Percentiles rank a stretch among this genome's conserved stretches.
phyloP scores from a whole-genome alignment of 1,284 basidiomycete genomes.

The Takashimella koratensis region DNA sequence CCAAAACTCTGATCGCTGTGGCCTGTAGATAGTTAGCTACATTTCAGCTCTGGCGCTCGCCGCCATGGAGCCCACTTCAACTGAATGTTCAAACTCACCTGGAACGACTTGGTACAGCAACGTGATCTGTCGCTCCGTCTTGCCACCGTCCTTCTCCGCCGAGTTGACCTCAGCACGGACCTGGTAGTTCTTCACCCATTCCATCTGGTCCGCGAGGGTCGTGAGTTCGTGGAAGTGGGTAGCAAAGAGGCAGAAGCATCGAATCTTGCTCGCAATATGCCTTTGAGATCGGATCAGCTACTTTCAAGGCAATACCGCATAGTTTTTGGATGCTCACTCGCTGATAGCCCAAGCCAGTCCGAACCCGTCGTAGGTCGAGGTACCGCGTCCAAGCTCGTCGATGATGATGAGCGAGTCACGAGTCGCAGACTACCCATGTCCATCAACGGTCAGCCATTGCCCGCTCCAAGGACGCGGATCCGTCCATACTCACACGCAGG shows the following conservation, averaged over 20 bases:
- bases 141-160: slow-evolving; percentile 48
- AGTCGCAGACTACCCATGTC: slow-evolving; percentile 66
- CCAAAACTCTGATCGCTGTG: slow-evolving; percentile 96
- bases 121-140: slow-evolving; percentile 80
- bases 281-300: slow-evolving; percentile 48
- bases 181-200: slow-evolving; percentile 89
- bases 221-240: slow-evolving; percentile 99
- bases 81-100: slow-evolving; percentile 53
- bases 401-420: slow-evolving; percentile 95
- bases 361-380: slow-evolving; percentile 97
- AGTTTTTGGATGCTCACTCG: slow-evolving; percentile 66
- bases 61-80: no score
- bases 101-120: slow-evolving; percentile 92
- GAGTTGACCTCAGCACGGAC: slow-evolving; percentile 86
- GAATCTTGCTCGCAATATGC: slow-evolving; percentile 87
- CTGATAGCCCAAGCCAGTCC: slow-evolving; percentile 99
- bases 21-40: slow-evolving; percentile 49
- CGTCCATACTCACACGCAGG: slow-evolving; percentile 67
- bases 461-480: no score
- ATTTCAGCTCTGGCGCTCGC: neutral
- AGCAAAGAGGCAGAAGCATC: slow-evolving; percentile 92
- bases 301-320: neutral
- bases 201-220: slow-evolving; percentile 76
- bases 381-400: slow-evolving; percentile 96
- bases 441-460: slow-evolving; percentile 7